Conservation (phyloP, 306 rosid species). For the Medicago truncatula region MtrunA17r5.0-ANR NC_053047.1:3603501-3604000, state of each 20-base stretch:
- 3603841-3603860: conserved; percentile 22
- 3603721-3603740: neutral
- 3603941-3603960: neutral
- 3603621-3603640: fast-evolving
- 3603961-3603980: neutral
- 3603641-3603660: no score
- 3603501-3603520: no score
- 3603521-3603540: no score
- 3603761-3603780: conserved; percentile 2
- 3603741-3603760: conserved; percentile 35
- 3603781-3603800: conserved; percentile 34
- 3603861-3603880: conserved; percentile 12
- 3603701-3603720: no score
- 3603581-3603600: no score
- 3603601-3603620: no score
- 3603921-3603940: neutral
- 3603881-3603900: neutral
- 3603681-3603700: no score
- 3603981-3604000: neutral
- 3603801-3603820: neutral
- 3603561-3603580: no score
- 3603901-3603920: no score
- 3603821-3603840: neutral
- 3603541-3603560: no score
- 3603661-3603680: no score